Evolutionary conservation across 2,329 filamentous ascomycete genomes (phyloP).

Genomic region (Sclerotiophoma versabilis): DNA sequence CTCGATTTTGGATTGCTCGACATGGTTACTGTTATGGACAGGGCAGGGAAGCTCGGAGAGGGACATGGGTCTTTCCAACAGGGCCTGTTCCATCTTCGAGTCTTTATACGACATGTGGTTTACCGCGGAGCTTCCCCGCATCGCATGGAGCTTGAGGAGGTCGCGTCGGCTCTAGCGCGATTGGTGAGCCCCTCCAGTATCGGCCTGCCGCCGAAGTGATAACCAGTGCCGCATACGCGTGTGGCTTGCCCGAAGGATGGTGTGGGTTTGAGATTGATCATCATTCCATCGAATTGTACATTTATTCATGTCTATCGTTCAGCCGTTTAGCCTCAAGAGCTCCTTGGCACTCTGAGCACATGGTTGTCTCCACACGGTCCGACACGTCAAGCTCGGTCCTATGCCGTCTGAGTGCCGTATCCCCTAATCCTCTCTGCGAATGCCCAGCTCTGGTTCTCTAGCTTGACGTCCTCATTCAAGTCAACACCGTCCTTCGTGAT

Average conservation of each 20-base stretch:
- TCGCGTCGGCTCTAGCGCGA: conserved; percentile 16
- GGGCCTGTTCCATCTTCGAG: conserved; percentile 5
- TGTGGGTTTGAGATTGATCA: conserved; percentile 5
- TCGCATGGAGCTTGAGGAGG: conserved; percentile 14
- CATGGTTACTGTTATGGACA: not conserved
- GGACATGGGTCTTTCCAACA: conserved; percentile 6
- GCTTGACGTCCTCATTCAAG: conserved; percentile 80
- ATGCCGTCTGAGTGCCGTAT: conserved; percentile 79
- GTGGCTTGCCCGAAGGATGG: conserved; percentile 10
- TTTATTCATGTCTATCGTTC: conserved; percentile 47
- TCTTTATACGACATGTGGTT: conserved; percentile 6
- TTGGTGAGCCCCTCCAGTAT: conserved; percentile 6
- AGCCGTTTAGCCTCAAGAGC: conserved; percentile 20
- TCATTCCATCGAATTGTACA: conserved; percentile 37
- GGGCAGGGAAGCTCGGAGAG: not conserved
- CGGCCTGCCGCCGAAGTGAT: conserved; percentile 17
- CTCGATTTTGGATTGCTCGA: not conserved
- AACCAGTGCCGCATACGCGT: conserved; percentile 3
- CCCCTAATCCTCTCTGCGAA: conserved; percentile 95
- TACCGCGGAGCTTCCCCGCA: conserved; percentile 29
- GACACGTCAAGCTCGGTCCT: conserved; percentile 7
- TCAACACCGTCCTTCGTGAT: conserved; percentile 88
- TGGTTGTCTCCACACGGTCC: conserved; percentile 4
- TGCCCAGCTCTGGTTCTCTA: conserved; percentile 97
- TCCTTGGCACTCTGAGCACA: conserved; percentile 10